Conservation (phyloP, 2,329 filamentous ascomycete species). For the Seiridium cupressi region DNA sequence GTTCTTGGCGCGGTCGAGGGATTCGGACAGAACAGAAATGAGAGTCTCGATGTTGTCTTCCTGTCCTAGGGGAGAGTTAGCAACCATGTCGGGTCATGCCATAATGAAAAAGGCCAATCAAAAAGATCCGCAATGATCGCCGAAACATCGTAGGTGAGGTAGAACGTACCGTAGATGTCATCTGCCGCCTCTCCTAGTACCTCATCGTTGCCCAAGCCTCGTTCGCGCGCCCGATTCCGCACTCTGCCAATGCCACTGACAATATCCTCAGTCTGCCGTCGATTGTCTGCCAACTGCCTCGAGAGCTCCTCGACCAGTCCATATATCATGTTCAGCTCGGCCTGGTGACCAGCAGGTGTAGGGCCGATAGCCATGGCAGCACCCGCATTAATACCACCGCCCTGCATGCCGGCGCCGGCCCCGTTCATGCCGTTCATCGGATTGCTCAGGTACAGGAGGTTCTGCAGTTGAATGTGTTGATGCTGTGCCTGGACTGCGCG, state of each 20-base stretch:
- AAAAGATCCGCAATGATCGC: too few relatives aligned
- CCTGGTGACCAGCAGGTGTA: slow-evolving; percentile 66
- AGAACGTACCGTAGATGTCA: slow-evolving; percentile 51
- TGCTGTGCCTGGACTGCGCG: slow-evolving; percentile 7
- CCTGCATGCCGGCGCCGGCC: slow-evolving; percentile 22
- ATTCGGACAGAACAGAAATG: slow-evolving; percentile 59
- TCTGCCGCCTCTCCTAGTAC: slow-evolving; percentile 54
- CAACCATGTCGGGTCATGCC: neutral
- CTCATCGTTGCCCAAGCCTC: slow-evolving; percentile 56
- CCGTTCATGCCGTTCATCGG: slow-evolving; percentile 14
- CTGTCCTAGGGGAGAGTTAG: slow-evolving; percentile 41
- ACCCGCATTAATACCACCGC: slow-evolving; percentile 28
- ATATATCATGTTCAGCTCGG: slow-evolving; percentile 68
- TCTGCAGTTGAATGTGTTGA: slow-evolving; percentile 9
- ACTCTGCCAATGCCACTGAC: slow-evolving; percentile 62
- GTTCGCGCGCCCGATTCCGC: slow-evolving; percentile 52
- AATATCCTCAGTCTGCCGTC: slow-evolving; percentile 61
- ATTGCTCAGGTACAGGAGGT: slow-evolving; percentile 3
- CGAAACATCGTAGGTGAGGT: neutral
- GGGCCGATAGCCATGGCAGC: slow-evolving; percentile 49
- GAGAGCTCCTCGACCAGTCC: slow-evolving; percentile 67
- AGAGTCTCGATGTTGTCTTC: slow-evolving; percentile 60
- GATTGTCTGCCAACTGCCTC: slow-evolving; percentile 60
- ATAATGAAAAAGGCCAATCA: too few relatives aligned
- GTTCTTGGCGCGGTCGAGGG: slow-evolving; percentile 60